phyloP scores from a whole-genome alignment of 495 filamentous ascomycete species.

The Penicillium alfredii region DNA sequence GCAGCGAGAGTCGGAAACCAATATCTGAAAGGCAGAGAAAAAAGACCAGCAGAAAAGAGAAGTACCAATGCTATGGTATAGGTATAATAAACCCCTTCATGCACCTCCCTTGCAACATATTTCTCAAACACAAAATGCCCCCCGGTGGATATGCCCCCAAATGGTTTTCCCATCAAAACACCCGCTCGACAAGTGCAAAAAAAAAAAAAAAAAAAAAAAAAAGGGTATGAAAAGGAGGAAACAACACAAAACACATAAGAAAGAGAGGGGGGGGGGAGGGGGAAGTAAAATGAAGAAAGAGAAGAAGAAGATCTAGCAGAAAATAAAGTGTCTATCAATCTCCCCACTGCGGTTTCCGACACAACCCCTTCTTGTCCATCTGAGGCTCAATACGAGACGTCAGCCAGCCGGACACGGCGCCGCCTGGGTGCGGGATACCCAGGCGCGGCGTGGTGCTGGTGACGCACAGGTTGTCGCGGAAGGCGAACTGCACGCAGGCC shows the following conservation, averaged over 20 bases:
- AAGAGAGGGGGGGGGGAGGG: neutral
- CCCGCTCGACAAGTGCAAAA: no score
- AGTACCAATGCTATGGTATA: no score
- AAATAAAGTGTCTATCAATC: conserved; percentile 10
- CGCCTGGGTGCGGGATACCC: conserved; percentile 15
- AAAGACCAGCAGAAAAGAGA: no score
- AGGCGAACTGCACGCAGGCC: conserved; percentile 34
- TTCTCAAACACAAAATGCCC: no score
- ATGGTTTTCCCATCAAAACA: no score
- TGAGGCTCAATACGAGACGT: conserved; percentile 27
- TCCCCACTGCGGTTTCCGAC: conserved; percentile 30
- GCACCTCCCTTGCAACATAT: no score
- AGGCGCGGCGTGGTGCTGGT: conserved; percentile 29
- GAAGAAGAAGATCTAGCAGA: neutral
- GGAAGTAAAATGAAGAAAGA: conserved; percentile 1
- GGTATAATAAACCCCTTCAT: no score
- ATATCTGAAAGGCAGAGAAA: no score
- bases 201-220: no score
- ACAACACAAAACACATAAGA: conserved; percentile 1
- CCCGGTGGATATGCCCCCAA: no score
- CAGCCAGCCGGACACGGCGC: conserved; percentile 34
- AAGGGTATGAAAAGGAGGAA: no score
- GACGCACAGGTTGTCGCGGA: conserved; percentile 30
- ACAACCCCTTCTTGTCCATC: conserved; percentile 28
- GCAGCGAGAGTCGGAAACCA: no score